Percentiles rank a stretch among this genome's conserved stretches.
These are phyloP conservation scores for Atkinsonella hypoxylon DNA, from an alignment of 2,329 filamentous ascomycete species.

Conservation along the genomic window DNA sequence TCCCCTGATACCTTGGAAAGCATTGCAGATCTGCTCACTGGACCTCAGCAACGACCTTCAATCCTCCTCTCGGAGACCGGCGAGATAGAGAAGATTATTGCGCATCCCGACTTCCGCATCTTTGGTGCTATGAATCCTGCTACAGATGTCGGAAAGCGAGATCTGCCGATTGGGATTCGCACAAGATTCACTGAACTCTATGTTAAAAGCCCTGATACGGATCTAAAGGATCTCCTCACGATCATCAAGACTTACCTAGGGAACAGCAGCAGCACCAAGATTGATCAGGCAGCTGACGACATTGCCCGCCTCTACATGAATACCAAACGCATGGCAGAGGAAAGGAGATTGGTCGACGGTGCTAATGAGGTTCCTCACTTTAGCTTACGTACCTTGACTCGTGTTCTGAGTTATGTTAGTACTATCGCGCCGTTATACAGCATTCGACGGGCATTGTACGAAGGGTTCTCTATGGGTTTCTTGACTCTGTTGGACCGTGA, in stretches of 20 bases:
- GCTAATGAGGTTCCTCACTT: slow-evolving; percentile 95
- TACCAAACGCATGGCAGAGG: slow-evolving; percentile 68
- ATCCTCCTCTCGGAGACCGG: slow-evolving; percentile 88
- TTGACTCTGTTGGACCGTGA: slow-evolving; percentile 74
- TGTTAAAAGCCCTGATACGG: slow-evolving; percentile 78
- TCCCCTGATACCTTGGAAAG: slow-evolving; percentile 91
- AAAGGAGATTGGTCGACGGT: slow-evolving; percentile 77
- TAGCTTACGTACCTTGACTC: slow-evolving; percentile 85
- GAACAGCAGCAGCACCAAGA: slow-evolving; percentile 53
- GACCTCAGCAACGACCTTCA: slow-evolving; percentile 60
- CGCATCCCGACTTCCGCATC: slow-evolving; percentile 86
- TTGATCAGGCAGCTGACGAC: slow-evolving; percentile 64
- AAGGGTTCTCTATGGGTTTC: slow-evolving; percentile 98
- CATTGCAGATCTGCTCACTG: slow-evolving; percentile 76
- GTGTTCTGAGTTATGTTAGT: slow-evolving; percentile 77
- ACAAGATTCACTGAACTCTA: slow-evolving; percentile 95
- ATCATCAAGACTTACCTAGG: slow-evolving; percentile 85
- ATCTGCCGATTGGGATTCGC: slow-evolving; percentile 76
- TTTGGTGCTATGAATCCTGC: slow-evolving; percentile 99
- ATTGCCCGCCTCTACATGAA: slow-evolving; percentile 81
- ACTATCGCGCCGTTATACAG: slow-evolving; percentile 78
- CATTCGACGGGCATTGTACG: slow-evolving; percentile 73
- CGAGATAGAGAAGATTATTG: slow-evolving; percentile 78
- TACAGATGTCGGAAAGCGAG: slow-evolving; percentile 92
- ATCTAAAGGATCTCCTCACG: slow-evolving; percentile 72